Base-by-base conservation (phyloP, 2,329 filamentous ascomycete species). In the Aureobasidium zeae region DNA sequence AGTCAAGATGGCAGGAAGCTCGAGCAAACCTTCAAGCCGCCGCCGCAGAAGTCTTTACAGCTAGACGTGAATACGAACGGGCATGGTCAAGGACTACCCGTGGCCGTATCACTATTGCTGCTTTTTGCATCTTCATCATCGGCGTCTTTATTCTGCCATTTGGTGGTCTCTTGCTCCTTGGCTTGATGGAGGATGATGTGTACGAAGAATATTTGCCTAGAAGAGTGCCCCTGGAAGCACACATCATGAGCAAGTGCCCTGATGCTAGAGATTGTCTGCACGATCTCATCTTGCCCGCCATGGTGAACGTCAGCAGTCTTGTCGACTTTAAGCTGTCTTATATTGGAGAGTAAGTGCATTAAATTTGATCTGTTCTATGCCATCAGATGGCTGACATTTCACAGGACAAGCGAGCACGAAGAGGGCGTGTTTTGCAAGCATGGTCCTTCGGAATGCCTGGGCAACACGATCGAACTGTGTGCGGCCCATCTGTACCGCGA, bases 231-330 rank as follows among this genome's bases (percentile, higher is more conserved):
- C 66, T 98, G 2, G 91, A 98, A 62, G 85, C 86, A 45, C 89
- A 96, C 62, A 91, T 96, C 55, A 98, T 96, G 81, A 63, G 48
- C 66, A 95, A 96, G 71, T 98, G 91, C 57, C 88, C 89, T 0
- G 91, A 98, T 63, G 87, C 91, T 2, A 74, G 73, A 61, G 82
- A 86, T 58, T 95, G 89, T 57, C 70, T 98, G 15, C 76, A 78
- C 49, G 70, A 87, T 48, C 67, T 98, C 53, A 73, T 98, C 17
- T 66, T 96, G 12, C 91, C 91, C 1, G 75, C 81, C 16, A 95
- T 98, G 88, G 78, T 86, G 62, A 74, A 77, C 47, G 74, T 88
- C 26, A 72, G 77, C 49, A 76, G 86, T 51, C 91, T 93, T 62
- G 86, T 96, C 49, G 81, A 94, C 69, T 96, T 98, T 62, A 82